Conservation (phyloP, 305 asterid genomes). For the Rubia tinctorum region DNA sequence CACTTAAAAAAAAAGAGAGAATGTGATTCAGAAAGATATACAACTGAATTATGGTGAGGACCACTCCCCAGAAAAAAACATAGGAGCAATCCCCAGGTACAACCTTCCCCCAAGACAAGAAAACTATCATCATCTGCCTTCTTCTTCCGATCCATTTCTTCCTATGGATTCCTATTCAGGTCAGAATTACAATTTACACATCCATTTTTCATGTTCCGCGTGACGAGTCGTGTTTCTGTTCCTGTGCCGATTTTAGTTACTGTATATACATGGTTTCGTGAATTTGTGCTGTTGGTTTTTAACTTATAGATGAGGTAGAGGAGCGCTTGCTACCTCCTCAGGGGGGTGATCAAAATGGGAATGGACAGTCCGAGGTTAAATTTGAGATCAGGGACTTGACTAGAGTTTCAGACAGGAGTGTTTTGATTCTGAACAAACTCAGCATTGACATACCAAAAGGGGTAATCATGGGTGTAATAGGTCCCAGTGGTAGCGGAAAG, state of each 20-base stretch:
- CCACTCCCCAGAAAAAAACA: too few relatives aligned
- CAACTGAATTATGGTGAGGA: too few relatives aligned
- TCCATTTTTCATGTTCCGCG: not conserved
- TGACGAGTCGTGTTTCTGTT: not conserved
- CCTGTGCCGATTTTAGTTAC: not conserved
- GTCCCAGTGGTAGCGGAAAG: conserved; percentile 80
- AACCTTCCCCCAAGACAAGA: too few relatives aligned
- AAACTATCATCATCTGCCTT: not conserved
- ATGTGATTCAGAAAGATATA: not conserved
- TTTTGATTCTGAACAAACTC: conserved; percentile 39
- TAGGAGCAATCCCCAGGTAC: too few relatives aligned
- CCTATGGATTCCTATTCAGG: conserved; percentile 22
- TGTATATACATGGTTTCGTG: not conserved
- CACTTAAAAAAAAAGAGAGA: not conserved
- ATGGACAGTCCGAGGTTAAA: conserved; percentile 18
- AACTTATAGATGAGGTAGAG: conserved; percentile 23
- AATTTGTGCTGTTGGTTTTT: not conserved
- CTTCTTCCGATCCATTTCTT: not conserved
- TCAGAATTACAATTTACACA: not conserved
- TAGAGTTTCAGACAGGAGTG: conserved; percentile 41
- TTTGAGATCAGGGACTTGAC: conserved; percentile 47
- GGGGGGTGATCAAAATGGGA: conserved; percentile 11
- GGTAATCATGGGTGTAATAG: conserved; percentile 60
- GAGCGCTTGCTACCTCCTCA: conserved; percentile 31
- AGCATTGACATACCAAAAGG: conserved; percentile 53